Evolutionary conservation across 768 basidiomycete species (phyloP), one percentile per base, ranked within the genome.

Genomic region (Lactifluus echinatus): DNA sequence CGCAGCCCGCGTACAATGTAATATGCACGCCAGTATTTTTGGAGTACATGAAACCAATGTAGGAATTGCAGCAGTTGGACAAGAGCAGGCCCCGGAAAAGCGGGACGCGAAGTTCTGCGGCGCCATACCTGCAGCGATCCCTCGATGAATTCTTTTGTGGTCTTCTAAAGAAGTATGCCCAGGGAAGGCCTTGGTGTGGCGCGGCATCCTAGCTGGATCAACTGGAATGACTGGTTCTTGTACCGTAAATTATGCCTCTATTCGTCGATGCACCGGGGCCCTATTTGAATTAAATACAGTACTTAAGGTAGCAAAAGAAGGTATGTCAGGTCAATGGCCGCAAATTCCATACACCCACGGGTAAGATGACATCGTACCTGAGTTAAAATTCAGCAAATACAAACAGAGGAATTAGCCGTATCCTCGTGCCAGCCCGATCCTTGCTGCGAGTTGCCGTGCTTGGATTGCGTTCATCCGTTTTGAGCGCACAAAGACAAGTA

Each of bases 361-460:
- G 39, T 40, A 44, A 19, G 33, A 37, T 37, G 53, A 29, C 26
- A 31, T 36, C 23, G 31, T 19, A 33, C 40, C 39, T 15, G 42
- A 54, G 21, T n/a, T 21, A 26, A 19, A 42, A 29, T 31, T 4
- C 21, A 31, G 29, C 5, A 50, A 50, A 50, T 42, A 50, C 47
- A 45, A 59, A 55, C 31, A 50, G 42, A 50, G 42, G 36, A 21
- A 39, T 39, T 55, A 55, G 48, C 58, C 53, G 43, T 55, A 50
- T 37, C 58, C 53, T 50, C 53, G 53, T n/a, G 42, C 75, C 24
- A 90, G 71, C 0, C 92, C 92, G 56, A 96, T 95, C 62, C 92
- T 76, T 11, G 88, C 93, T 47, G 91, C 93, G 36, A 96, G 73
- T 67, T 86, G 82, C 56, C 88, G 76, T 51, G 91, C 89, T 53